Evolutionary conservation across 140 eudicot species (phyloP).

Genomic region (Anethum foeniculum): DNA sequence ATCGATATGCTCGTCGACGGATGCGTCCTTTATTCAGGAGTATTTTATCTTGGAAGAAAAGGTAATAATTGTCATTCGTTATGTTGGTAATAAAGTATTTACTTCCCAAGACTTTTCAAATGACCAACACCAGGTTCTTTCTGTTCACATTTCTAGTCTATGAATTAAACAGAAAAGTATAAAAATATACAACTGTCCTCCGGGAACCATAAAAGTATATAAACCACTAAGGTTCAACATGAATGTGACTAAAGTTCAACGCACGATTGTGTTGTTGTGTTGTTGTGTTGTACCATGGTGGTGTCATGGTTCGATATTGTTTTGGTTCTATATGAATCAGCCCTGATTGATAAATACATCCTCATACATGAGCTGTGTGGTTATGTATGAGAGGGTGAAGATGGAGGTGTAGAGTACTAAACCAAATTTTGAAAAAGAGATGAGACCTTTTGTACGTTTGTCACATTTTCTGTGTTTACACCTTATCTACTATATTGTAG

Average conservation of each 20-base stretch:
- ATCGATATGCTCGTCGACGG: slow-evolving; percentile 69
- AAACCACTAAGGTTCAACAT: no score
- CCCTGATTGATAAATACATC: no score
- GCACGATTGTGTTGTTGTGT: no score
- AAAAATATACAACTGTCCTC: background rate
- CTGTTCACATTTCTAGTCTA: background rate
- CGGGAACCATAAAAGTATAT: no score
- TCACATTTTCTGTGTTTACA: background rate
- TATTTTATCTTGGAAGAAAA: slow-evolving; percentile 75
- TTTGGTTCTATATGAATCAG: no score
- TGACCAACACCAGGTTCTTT: background rate
- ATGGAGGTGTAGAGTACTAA: background rate
- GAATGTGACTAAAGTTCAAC: no score
- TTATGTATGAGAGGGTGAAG: background rate
- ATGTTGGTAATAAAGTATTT: background rate
- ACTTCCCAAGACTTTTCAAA: background rate
- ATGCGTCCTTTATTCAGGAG: slow-evolving; percentile 80
- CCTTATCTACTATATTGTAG: background rate
- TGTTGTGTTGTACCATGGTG: no score
- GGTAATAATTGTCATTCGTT: slow-evolving; percentile 30
- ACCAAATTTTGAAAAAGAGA: background rate
- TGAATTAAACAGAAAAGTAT: background rate
- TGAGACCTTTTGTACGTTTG: background rate
- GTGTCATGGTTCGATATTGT: no score
- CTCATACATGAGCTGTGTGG: background rate